A percentile compares a stretch with the other conserved stretches of the same genome.
These are phyloP conservation scores for Thelonectria blattea DNA, from an alignment of 2,329 filamentous ascomycete species.

Conservation along the genomic window DNA sequence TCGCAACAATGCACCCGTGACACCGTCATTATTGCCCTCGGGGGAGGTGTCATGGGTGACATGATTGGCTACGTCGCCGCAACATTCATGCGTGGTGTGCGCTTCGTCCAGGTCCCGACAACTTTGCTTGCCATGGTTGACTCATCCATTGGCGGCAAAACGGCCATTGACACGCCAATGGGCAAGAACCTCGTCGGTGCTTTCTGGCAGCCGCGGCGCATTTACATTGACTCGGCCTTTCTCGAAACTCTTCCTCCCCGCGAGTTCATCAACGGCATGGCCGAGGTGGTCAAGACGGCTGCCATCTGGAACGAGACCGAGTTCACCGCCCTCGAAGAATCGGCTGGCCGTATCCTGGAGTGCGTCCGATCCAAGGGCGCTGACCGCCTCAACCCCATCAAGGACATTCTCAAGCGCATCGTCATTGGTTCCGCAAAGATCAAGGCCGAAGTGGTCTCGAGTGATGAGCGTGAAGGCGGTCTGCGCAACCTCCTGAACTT, in stretches of 20 bases:
- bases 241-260: constrained; percentile 87
- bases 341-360: constrained; percentile 75
- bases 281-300: constrained; percentile 96
- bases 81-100: constrained; percentile 97
- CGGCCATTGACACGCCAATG: constrained; percentile 92
- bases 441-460: constrained; percentile 93
- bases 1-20: constrained; percentile 91
- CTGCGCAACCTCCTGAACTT: constrained; percentile 95
- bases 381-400: constrained; percentile 73
- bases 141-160: constrained; percentile 97
- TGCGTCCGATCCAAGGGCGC: constrained; percentile 43
- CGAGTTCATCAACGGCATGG: constrained; percentile 99
- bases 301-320: constrained; percentile 93
- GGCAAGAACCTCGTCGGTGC: constrained; percentile 96
- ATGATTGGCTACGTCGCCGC: constrained; percentile 97
- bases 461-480: constrained; percentile 92
- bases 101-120: constrained; percentile 95
- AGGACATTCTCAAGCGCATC: constrained; percentile 73
- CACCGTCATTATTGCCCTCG: constrained; percentile 91
- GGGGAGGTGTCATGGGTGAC: constrained; percentile 96
- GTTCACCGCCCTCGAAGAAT: constrained; percentile 82
- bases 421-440: constrained; percentile 90
- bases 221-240: constrained; percentile 94
- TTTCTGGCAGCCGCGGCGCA: constrained; percentile 94
- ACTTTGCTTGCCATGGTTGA: constrained; percentile 97